These are phyloP conservation scores for Claviceps digitariae DNA, from an alignment of 2,329 filamentous ascomycete genomes.

Conservation along the genomic window DNA sequence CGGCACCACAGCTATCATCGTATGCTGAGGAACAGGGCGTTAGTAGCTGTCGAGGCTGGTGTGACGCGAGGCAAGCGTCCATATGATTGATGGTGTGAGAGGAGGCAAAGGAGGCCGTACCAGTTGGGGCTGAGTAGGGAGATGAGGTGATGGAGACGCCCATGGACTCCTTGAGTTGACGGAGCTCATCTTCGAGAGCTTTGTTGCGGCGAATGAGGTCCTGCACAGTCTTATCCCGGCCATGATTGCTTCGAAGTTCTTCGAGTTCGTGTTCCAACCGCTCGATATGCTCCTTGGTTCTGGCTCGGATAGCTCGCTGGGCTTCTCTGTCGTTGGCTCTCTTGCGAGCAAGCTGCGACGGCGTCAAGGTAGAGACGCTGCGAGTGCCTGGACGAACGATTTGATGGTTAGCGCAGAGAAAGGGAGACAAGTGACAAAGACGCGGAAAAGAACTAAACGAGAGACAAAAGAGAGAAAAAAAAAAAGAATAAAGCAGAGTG, in stretches of 20 bases:
- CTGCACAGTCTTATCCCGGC: conserved; percentile 36
- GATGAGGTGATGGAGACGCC: conserved; percentile 27
- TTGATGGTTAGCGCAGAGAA: background rate
- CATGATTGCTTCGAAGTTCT: conserved; percentile 45
- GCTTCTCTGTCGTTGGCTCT: conserved; percentile 84
- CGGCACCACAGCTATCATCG: conserved; percentile 24
- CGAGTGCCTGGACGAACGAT: conserved; percentile 40
- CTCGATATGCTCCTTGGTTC: conserved; percentile 79
- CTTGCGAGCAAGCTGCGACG: conserved; percentile 80
- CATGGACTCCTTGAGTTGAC: conserved; percentile 30
- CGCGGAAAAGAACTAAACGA: background rate
- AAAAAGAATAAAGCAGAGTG: background rate
- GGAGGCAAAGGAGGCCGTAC: conserved; percentile 17
- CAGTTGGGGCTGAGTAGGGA: conserved; percentile 25
- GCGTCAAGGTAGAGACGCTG: conserved; percentile 76
- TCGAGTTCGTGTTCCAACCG: conserved; percentile 60
- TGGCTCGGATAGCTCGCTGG: conserved; percentile 72
- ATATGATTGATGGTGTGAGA: conserved; percentile 5
- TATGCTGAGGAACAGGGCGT: conserved; percentile 21
- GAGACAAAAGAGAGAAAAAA: background rate
- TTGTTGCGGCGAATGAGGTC: conserved; percentile 38
- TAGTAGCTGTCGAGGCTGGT: conserved; percentile 7
- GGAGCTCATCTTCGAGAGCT: conserved; percentile 39
- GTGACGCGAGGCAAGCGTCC: conserved; percentile 2
- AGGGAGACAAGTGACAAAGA: background rate